Evolutionary conservation across 352 stramenopile species (phyloP).

Genomic region (Aphanomyces stellatus): DNA sequence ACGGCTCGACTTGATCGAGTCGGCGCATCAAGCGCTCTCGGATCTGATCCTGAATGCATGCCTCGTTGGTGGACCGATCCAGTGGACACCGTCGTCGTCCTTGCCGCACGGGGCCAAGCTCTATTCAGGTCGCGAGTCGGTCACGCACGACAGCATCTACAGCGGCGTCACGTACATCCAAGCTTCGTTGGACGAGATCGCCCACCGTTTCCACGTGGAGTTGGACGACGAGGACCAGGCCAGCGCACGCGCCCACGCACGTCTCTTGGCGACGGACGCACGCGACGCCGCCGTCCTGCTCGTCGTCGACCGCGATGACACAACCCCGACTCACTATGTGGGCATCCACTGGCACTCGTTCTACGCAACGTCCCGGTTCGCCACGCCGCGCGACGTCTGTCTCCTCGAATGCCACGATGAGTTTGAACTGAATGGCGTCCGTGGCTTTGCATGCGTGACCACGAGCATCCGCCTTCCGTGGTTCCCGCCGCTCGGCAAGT

Average conservation of each 20-base stretch:
- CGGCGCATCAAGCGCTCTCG: not conserved
- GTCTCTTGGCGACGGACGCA: not conserved
- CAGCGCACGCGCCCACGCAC: not conserved
- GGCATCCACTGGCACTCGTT: not conserved
- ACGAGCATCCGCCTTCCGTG: not conserved
- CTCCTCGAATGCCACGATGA: not conserved
- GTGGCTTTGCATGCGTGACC: not conserved
- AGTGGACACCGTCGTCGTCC: not conserved
- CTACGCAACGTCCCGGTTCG: not conserved
- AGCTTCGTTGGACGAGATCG: not conserved
- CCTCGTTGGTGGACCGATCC: not conserved
- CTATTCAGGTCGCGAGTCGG: not conserved
- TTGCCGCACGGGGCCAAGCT: not conserved
- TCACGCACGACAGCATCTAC: not conserved
- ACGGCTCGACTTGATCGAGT: not conserved
- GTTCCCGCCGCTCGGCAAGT: slow-evolving; percentile 1
- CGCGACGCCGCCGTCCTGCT: not conserved
- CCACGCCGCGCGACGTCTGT: not conserved
- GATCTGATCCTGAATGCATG: not conserved
- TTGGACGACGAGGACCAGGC: not conserved
- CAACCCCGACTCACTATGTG: not conserved
- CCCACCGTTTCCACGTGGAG: not conserved
- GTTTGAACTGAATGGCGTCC: not conserved
- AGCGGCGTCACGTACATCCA: not conserved
- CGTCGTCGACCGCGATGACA: not conserved